A percentile compares a stretch with the other conserved stretches of the same genome.
Evolutionary conservation across 192 early-diverging fungal genomes (phyloP).

Genomic region (Coemansia sp.): DNA sequence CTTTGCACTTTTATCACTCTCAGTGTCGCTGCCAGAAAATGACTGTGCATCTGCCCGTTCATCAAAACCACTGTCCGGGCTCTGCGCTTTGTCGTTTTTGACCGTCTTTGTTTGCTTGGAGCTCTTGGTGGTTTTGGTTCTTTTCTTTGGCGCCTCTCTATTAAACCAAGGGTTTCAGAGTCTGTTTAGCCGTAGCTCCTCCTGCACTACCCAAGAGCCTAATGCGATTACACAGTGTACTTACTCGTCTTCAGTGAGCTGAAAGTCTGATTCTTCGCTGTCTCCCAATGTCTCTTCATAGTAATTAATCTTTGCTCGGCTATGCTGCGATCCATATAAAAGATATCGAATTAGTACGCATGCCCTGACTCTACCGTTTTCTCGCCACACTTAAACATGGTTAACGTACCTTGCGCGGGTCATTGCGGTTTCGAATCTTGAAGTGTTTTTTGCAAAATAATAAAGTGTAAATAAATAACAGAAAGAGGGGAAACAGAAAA

Average conservation of each 20-base stretch:
- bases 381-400: too few relatives aligned
- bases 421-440: constrained; percentile 10
- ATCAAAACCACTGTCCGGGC: background rate
- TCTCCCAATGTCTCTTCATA: constrained; percentile 18
- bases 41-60: too few relatives aligned
- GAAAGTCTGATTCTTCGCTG: constrained; percentile 41
- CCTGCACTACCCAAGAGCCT: too few relatives aligned
- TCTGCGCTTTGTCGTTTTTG: constrained; percentile 3
- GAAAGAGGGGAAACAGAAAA: constrained; percentile 12
- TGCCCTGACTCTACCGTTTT: too few relatives aligned
- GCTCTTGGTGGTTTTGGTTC: background rate
- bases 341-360: too few relatives aligned
- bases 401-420: constrained; percentile 30
- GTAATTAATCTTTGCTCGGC: constrained; percentile 36
- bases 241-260: constrained; percentile 30
- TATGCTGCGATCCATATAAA: background rate
- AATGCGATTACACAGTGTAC: constrained; percentile 2
- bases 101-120: background rate
- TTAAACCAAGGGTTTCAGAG: background rate
- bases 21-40: too few relatives aligned
- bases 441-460: background rate
- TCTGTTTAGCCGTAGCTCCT: too few relatives aligned
- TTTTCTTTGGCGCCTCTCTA: constrained; percentile 18
- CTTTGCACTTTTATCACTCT: too few relatives aligned
- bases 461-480: constrained; percentile 8